Percentiles rank a stretch among this genome's conserved stretches.
phyloP scores from a whole-genome alignment of 805 yeast genomes.

The Kuraishia floccosa region DNA sequence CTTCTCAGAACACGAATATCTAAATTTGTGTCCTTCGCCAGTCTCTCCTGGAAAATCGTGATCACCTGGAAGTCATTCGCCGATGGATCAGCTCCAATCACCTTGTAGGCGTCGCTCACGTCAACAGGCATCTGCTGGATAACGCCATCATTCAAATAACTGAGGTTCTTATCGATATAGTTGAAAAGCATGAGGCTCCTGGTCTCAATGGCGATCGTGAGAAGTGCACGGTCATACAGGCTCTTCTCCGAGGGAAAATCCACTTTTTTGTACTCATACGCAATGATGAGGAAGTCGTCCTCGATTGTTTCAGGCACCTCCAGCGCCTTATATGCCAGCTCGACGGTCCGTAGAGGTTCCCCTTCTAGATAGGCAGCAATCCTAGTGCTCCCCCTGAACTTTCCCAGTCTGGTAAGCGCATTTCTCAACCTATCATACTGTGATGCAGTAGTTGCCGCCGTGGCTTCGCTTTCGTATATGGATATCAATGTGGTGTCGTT shows the following conservation, averaged over 20 bases:
- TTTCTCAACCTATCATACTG: slow-evolving; percentile 21
- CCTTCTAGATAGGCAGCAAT: slow-evolving; percentile 26
- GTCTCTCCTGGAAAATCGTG: slow-evolving; percentile 36
- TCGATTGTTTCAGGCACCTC: slow-evolving; percentile 42
- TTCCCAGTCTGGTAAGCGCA: slow-evolving; percentile 26
- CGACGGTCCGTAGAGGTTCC: slow-evolving; percentile 32
- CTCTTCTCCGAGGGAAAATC: slow-evolving; percentile 35
- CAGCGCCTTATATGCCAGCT: slow-evolving; percentile 38
- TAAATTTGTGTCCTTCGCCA: slow-evolving; percentile 24
- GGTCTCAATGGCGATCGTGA: slow-evolving; percentile 48
- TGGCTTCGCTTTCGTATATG: slow-evolving; percentile 12
- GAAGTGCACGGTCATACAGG: slow-evolving; percentile 39
- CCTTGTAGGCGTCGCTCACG: slow-evolving; percentile 30
- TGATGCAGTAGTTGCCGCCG: slow-evolving; percentile 9
- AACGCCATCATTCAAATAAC: slow-evolving; percentile 10
- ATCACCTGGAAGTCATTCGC: slow-evolving; percentile 50
- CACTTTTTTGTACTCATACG: slow-evolving; percentile 51
- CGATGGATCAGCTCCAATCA: slow-evolving; percentile 34
- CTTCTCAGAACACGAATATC: slow-evolving; percentile 46
- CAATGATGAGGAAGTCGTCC: slow-evolving; percentile 67
- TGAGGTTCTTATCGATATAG: slow-evolving; percentile 34
- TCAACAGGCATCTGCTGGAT: background rate
- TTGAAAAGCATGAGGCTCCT: slow-evolving; percentile 47
- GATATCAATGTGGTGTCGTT: slow-evolving; percentile 15
- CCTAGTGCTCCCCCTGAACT: slow-evolving; percentile 20